These are phyloP conservation scores for Lentinula detonsa DNA, from an alignment of 768 basidiomycete species.

Conservation along the genomic window DNA sequence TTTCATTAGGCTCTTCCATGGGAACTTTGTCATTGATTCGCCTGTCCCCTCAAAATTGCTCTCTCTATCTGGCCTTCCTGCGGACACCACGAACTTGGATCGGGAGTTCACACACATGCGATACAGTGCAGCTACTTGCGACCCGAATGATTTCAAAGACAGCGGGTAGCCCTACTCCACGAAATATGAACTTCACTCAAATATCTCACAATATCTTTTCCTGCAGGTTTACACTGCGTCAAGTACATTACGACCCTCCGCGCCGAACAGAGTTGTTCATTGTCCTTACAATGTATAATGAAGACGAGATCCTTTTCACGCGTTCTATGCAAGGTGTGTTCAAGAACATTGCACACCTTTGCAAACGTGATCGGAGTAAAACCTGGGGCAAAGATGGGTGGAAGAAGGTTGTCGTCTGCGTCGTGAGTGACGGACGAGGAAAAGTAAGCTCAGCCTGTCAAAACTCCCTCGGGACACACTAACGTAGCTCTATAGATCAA, in stretches of 20 bases:
- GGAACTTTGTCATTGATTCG: conserved; percentile 89
- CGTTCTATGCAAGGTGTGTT: conserved; percentile 95
- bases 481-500: conserved; percentile 45
- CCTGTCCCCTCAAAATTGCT: conserved; percentile 89
- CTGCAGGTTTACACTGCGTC: conserved; percentile 70
- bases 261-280: conserved; percentile 92
- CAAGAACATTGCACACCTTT: conserved; percentile 87
- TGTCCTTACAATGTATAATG: conserved; percentile 98
- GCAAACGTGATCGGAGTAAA: conserved; percentile 79
- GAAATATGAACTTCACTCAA: not conserved
- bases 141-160: conserved; percentile 87
- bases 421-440: conserved; percentile 80
- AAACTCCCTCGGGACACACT: not conserved
- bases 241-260: conserved; percentile 87
- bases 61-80: conserved; percentile 36
- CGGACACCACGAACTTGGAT: conserved; percentile 37
- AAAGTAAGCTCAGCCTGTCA: conserved; percentile 27
- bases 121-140: conserved; percentile 92
- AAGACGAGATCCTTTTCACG: conserved; percentile 85
- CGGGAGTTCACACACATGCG: conserved; percentile 96
- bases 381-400: conserved; percentile 98
- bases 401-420: conserved; percentile 90
- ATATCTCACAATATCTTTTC: not conserved
- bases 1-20: conserved; percentile 65
- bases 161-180: conserved; percentile 26